phyloP scores from a whole-genome alignment of 2,329 filamentous ascomycete genomes.

The Colletotrichum incanum region DNA sequence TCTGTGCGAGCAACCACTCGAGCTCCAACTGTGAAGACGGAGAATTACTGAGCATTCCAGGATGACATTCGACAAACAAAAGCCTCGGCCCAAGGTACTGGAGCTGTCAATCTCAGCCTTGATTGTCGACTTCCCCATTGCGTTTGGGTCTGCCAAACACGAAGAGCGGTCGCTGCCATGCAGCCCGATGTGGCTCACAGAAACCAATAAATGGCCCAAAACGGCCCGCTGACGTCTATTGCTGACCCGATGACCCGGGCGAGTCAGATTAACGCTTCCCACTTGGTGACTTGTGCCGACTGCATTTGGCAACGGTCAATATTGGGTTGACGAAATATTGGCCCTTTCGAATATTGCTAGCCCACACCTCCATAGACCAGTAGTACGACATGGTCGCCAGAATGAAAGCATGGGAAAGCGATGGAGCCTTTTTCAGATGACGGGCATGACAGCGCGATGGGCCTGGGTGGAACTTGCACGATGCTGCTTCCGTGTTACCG shows the following conservation, averaged over 20 bases:
- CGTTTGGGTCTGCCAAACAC: not conserved
- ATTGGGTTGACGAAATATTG: slow-evolving; percentile 37
- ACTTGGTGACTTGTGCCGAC: slow-evolving; percentile 11
- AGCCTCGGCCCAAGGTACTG: not conserved
- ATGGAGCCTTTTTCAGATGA: slow-evolving; percentile 19
- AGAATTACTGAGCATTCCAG: not conserved
- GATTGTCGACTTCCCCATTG: not conserved
- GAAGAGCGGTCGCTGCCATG: not conserved
- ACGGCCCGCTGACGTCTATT: slow-evolving; percentile 16
- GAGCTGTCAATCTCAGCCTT: not conserved
- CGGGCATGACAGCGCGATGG: slow-evolving; percentile 30
- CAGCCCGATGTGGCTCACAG: not conserved
- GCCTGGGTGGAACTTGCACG: slow-evolving; percentile 17
- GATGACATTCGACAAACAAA: not conserved
- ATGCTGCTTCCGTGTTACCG: slow-evolving; percentile 27
- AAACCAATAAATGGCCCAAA: slow-evolving; percentile 35
- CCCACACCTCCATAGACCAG: slow-evolving; percentile 27
- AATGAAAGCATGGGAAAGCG: slow-evolving; percentile 4
- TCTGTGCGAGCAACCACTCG: slow-evolving; percentile 32
- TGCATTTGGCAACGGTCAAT: slow-evolving; percentile 27
- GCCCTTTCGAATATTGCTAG: slow-evolving; percentile 13
- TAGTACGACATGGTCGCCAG: slow-evolving; percentile 15
- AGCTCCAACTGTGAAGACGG: slow-evolving; percentile 11
- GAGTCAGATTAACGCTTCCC: slow-evolving; percentile 29
- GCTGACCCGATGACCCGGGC: slow-evolving; percentile 27